Conservation (phyloP, 768 basidiomycete species). For the Candolleomyces aberdarensis region DNA sequence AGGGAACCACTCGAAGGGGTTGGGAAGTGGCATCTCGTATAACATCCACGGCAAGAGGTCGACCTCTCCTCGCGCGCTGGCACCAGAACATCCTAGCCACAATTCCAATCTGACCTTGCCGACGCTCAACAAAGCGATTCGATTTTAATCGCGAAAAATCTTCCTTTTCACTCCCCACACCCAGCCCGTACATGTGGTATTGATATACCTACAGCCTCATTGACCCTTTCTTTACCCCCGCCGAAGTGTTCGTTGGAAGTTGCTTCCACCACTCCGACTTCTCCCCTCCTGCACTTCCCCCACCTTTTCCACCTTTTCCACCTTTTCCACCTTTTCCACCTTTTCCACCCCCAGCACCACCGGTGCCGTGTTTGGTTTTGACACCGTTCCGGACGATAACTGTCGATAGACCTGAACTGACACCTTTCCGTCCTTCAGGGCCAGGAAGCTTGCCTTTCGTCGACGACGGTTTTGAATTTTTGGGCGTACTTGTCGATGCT, state of each 20-base stretch:
- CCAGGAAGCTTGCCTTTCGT: constrained; percentile 5
- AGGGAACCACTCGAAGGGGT: too few species aligned
- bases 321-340: background rate
- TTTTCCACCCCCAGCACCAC: background rate
- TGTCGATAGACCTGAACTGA: constrained; percentile 61
- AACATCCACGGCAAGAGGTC: too few species aligned
- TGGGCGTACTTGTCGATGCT: background rate
- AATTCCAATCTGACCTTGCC: too few species aligned
- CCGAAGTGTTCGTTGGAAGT: constrained; percentile 19
- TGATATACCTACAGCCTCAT: constrained; percentile 8
- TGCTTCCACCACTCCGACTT: constrained; percentile 47
- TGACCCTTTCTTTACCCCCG: constrained; percentile 17
- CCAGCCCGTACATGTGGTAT: too few species aligned
- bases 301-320: too few species aligned
- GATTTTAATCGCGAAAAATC: too few species aligned
- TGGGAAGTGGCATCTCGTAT: too few species aligned
- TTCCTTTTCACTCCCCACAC: too few species aligned
- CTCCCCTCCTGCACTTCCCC: constrained; percentile 1
- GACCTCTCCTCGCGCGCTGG: too few species aligned
- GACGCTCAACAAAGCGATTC: too few species aligned
- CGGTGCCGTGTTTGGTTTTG: constrained; percentile 5
- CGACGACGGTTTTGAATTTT: constrained; percentile 1
- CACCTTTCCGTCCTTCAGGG: constrained; percentile 57
- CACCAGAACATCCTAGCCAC: too few species aligned
- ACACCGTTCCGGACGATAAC: constrained; percentile 34